Percentiles rank a stretch among this genome's conserved stretches.
These are phyloP conservation scores for Colletotrichum navitas DNA, from an alignment of 2,329 filamentous ascomycete species.

Conservation along the genomic window DNA sequence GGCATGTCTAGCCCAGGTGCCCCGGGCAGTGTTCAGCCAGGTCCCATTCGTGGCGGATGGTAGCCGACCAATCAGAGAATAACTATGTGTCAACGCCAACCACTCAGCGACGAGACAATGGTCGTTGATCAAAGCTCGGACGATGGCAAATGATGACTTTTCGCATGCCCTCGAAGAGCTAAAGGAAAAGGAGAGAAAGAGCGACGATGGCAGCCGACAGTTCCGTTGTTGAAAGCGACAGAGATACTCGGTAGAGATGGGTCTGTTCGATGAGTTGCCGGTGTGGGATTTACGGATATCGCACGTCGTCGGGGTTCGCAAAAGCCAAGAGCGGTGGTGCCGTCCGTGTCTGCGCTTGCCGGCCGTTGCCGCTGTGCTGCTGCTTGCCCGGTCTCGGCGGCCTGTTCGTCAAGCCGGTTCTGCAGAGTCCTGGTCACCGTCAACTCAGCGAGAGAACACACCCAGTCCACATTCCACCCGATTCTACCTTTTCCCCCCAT, in stretches of 20 bases:
- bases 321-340: slow-evolving; percentile 17
- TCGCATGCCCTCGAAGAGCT: slow-evolving; percentile 37
- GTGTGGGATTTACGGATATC: slow-evolving; percentile 34
- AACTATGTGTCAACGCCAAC: slow-evolving; percentile 42
- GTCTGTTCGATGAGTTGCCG: slow-evolving; percentile 33
- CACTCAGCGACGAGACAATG: slow-evolving; percentile 43
- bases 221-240: slow-evolving; percentile 5
- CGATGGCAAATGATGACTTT: slow-evolving; percentile 36
- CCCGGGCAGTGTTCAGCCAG: slow-evolving; percentile 40
- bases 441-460: slow-evolving; percentile 22
- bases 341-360: slow-evolving; percentile 11
- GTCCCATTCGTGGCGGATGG: slow-evolving; percentile 40
- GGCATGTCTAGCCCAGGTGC: slow-evolving; percentile 39
- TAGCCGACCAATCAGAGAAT: slow-evolving; percentile 42
- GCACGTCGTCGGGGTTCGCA: slow-evolving; percentile 33
- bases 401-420: slow-evolving; percentile 24
- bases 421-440: slow-evolving; percentile 34
- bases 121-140: slow-evolving; percentile 32
- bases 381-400: slow-evolving; percentile 37
- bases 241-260: slow-evolving; percentile 32
- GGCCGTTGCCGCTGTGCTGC: slow-evolving; percentile 32
- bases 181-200: not conserved
- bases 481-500: slow-evolving; percentile 22
- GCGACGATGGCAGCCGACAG: not conserved
- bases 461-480: slow-evolving; percentile 12